Conservation (phyloP, 371 early-diverging fungal genomes). For the Syncephalastrum monosporum region DNA sequence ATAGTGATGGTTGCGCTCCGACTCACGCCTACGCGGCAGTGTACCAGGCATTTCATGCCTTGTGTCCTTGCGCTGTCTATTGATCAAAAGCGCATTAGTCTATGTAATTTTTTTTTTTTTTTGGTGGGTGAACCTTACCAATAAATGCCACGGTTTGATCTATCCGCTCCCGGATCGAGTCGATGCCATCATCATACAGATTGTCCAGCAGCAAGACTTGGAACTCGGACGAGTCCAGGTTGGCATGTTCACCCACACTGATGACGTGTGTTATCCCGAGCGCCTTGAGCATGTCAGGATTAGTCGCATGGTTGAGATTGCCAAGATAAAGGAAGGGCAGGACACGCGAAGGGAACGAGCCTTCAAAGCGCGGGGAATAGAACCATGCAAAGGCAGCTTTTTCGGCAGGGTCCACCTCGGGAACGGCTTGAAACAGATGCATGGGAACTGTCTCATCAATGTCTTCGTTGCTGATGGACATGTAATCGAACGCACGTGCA, state of each 20-base stretch:
- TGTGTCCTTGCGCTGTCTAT: slow-evolving; percentile 36
- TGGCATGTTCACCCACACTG: slow-evolving; percentile 64
- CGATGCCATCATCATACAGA: slow-evolving; percentile 67
- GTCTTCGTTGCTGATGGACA: not conserved
- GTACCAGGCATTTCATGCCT: slow-evolving; percentile 46
- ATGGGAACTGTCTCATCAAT: slow-evolving; percentile 1
- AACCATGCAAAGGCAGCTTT: slow-evolving; percentile 50
- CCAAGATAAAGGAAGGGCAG: slow-evolving; percentile 64
- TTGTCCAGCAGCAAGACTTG: slow-evolving; percentile 51
- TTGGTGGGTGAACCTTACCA: slow-evolving; percentile 34
- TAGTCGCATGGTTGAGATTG: slow-evolving; percentile 66
- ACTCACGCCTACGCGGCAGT: slow-evolving; percentile 69
- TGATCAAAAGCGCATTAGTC: not conserved
- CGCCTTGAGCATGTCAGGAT: slow-evolving; percentile 57
- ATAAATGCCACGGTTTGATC: slow-evolving; percentile 53
- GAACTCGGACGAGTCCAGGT: slow-evolving; percentile 32
- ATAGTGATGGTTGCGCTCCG: slow-evolving; percentile 68
- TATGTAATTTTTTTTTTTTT: not conserved
- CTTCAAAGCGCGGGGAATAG: slow-evolving; percentile 61
- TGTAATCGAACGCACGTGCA: slow-evolving; percentile 1
- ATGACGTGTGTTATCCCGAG: slow-evolving; percentile 60
- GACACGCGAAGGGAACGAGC: slow-evolving; percentile 65
- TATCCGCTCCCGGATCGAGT: slow-evolving; percentile 52
- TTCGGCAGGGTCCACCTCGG: slow-evolving; percentile 20
- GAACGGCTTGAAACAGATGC: slow-evolving; percentile 8